Percentiles rank a stretch among this genome's conserved stretches.
These are phyloP conservation scores for Botryotinia convoluta DNA, from an alignment of 2,329 filamentous ascomycete genomes.

Conservation along the genomic window DNA sequence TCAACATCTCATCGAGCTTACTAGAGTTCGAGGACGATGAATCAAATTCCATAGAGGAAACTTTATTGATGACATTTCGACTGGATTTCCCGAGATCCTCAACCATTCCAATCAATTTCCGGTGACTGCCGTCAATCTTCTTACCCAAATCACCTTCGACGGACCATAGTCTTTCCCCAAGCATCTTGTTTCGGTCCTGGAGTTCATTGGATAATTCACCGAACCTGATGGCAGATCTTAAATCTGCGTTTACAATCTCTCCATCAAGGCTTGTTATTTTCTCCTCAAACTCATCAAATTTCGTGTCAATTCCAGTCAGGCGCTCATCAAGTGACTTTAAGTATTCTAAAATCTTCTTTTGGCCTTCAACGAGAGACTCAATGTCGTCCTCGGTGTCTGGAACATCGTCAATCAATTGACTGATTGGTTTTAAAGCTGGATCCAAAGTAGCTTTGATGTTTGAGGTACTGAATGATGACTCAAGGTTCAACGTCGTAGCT, in stretches of 20 bases:
- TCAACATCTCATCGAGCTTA: constrained; percentile 24
- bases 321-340: constrained; percentile 24
- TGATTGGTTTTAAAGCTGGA: constrained; percentile 24
- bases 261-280: constrained; percentile 25
- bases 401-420: constrained; percentile 22
- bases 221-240: constrained; percentile 30
- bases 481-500: constrained; percentile 28
- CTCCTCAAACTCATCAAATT: constrained; percentile 24
- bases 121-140: constrained; percentile 29
- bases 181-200: constrained; percentile 29
- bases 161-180: constrained; percentile 27
- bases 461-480: constrained; percentile 25
- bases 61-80: constrained; percentile 22
- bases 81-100: constrained; percentile 28
- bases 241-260: constrained; percentile 26
- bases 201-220: constrained; percentile 32
- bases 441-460: constrained; percentile 24
- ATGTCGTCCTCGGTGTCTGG: constrained; percentile 26
- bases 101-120: constrained; percentile 25
- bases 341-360: constrained; percentile 22
- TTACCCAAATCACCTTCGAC: constrained; percentile 29
- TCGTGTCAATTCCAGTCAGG: constrained; percentile 21
- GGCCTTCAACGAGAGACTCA: constrained; percentile 20
- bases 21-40: constrained; percentile 19
- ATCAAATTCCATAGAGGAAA: constrained; percentile 23